Percentiles rank a stretch among this genome's conserved stretches.
Conservation (phyloP, 495 filamentous ascomycete species). For the Astrothelium macrocarpum region DNA sequence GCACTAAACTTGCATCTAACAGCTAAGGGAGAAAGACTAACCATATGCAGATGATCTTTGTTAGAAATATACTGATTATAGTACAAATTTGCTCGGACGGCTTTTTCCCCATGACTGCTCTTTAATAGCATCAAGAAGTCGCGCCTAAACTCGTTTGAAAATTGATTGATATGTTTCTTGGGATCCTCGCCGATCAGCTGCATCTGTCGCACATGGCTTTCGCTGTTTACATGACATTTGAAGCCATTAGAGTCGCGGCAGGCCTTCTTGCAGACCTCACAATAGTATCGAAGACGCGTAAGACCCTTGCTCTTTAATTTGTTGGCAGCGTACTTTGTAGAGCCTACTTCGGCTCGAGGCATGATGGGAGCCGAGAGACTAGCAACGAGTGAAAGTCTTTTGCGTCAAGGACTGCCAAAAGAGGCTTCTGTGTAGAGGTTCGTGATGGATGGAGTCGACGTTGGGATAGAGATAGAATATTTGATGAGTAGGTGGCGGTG, state of each 20-base stretch:
- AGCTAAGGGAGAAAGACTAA: too few relatives aligned
- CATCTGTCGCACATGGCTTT: constrained; percentile 78
- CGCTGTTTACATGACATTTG: constrained; percentile 68
- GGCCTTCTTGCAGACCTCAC: constrained; percentile 55
- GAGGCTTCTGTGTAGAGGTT: too few relatives aligned
- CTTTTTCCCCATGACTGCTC: constrained; percentile 78
- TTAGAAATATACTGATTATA: constrained; percentile 80
- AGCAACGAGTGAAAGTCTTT: neutral
- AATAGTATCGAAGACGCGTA: constrained; percentile 79
- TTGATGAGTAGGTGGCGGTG: too few relatives aligned
- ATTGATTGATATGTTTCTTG: constrained; percentile 68
- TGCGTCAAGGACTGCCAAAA: neutral
- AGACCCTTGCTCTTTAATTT: constrained; percentile 85
- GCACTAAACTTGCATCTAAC: too few relatives aligned
- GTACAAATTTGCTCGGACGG: constrained; percentile 76
- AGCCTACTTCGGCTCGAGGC: constrained; percentile 85
- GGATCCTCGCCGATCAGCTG: constrained; percentile 75
- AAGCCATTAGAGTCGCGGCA: constrained; percentile 64
- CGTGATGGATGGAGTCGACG: too few relatives aligned
- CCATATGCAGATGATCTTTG: constrained; percentile 84
- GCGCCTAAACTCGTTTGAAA: constrained; percentile 61
- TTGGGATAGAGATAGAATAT: too few relatives aligned
- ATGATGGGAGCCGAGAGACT: constrained; percentile 39
- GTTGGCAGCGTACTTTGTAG: constrained; percentile 76
- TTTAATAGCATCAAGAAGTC: constrained; percentile 69